Evolutionary conservation across 805 yeast genomes (phyloP), one percentile per base, ranked within the genome.

Genomic region (Ogataea polymorpha): DNA sequence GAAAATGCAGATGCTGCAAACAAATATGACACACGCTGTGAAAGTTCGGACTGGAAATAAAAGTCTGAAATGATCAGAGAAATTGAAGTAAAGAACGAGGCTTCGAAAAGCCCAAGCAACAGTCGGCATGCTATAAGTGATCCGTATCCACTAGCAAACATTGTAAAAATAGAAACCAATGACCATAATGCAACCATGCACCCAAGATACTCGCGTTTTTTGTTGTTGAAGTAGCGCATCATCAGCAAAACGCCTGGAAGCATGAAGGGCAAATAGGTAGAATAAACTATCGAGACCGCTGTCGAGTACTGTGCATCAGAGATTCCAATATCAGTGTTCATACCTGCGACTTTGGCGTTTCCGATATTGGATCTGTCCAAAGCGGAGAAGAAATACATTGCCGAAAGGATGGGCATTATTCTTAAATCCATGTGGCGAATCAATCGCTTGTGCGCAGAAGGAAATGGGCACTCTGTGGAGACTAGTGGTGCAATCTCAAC

Each of bases 311-410:
- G 65, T 35, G 53, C 50, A 10, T 72, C 73, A 6, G 46, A 40
- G 36, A 71, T 61, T 5, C 59, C 56, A 43, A 71, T 53, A 42
- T 69, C 74, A 12, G 56, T 55, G 47, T 67, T 70, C 40, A 71
- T 53, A 12, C 72, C 72, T 35, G 71, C 73, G 24, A 69, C 58
- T 42, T 71, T 57, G 2, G 75, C 75, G 43, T 68, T 61, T 6
- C 73, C 72, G 42, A 71, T 63, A 44, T 68, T 70, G 44, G 70
- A 69, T 37, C 76, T 52, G 51, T 71, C 76, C 49, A 71, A 54
- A 42, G 70, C 69, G 39, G 67, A 67, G 39, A 70, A 61, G 43
- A 71, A 70, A 45, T 71, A 71, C 46, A 71, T 31, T 14, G 24
- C 9, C 7, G 69, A 57, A 41, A 74, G 56, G 40, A 73, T 54